Conservation (phyloP, 2,329 filamentous ascomycete genomes). For the Trichophyton simii region DNA sequence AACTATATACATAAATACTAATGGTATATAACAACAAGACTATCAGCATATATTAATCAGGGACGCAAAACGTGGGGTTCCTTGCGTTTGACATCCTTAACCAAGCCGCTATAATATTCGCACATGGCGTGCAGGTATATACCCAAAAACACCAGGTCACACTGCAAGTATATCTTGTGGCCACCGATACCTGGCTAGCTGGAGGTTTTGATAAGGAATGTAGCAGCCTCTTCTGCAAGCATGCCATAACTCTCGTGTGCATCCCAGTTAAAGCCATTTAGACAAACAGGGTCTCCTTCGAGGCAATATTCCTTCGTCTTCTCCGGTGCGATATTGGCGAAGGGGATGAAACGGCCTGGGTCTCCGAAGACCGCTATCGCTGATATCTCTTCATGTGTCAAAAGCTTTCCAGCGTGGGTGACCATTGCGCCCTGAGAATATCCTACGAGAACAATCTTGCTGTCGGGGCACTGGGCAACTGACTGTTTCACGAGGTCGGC, state of each 20-base stretch:
- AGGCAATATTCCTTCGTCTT: slow-evolving; percentile 41
- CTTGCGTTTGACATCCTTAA: neutral
- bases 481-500: slow-evolving; percentile 21
- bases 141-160: neutral
- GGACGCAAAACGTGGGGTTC: neutral
- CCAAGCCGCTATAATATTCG: neutral
- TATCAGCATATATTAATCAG: neutral
- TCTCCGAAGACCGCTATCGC: slow-evolving; percentile 37
- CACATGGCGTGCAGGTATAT: neutral
- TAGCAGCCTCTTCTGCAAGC: slow-evolving; percentile 27
- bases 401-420: slow-evolving; percentile 21
- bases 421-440: slow-evolving; percentile 28
- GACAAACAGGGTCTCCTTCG: slow-evolving; percentile 40
- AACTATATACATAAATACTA: neutral
- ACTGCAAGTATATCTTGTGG: neutral
- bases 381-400: slow-evolving; percentile 21
- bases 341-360: slow-evolving; percentile 31
- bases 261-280: slow-evolving; percentile 32
- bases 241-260: slow-evolving; percentile 32
- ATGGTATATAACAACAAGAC: neutral
- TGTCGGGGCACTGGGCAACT: slow-evolving; percentile 22
- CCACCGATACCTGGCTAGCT: slow-evolving; percentile 8
- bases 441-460: slow-evolving; percentile 24
- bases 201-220: slow-evolving; percentile 24
- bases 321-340: slow-evolving; percentile 27